Percentiles rank a stretch among this genome's conserved stretches.
These are phyloP conservation scores for Helenozyma baotianmanensis DNA, from an alignment of 805 yeast genomes.

Conservation along the genomic window DNA sequence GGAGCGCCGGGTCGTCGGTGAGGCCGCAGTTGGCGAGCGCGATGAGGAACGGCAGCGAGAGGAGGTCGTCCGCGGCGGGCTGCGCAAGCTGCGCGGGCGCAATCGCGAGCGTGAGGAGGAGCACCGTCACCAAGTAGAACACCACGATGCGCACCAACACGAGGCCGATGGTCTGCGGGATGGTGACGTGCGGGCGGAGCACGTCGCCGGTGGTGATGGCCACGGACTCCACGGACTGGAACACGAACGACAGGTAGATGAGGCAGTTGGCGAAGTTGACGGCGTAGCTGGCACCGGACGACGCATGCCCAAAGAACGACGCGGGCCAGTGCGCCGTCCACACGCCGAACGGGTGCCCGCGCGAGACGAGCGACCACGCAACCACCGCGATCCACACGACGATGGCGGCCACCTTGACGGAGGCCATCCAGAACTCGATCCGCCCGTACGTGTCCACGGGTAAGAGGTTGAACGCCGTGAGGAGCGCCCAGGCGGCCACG, in stretches of 20 bases:
- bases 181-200: slow-evolving; percentile 8
- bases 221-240: slow-evolving; percentile 16
- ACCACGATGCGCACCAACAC: slow-evolving; percentile 15
- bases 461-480: slow-evolving; percentile 17
- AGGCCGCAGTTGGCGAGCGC: slow-evolving; percentile 17
- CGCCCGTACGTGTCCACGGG: slow-evolving; percentile 20
- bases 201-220: slow-evolving; percentile 17
- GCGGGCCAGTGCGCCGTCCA: slow-evolving; percentile 12
- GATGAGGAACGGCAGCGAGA: slow-evolving; percentile 22
- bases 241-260: slow-evolving; percentile 15
- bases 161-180: slow-evolving; percentile 10
- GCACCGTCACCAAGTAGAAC: slow-evolving; percentile 13
- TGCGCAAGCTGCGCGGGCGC: slow-evolving; percentile 10
- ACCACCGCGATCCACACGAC: slow-evolving; percentile 15
- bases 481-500: slow-evolving; percentile 9
- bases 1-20: slow-evolving; percentile 6
- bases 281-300: not conserved
- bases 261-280: slow-evolving; percentile 9
- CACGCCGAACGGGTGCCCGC: slow-evolving; percentile 4
- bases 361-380: slow-evolving; percentile 1
- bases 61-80: slow-evolving; percentile 9
- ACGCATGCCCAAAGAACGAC: slow-evolving; percentile 4
- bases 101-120: slow-evolving; percentile 14
- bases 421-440: slow-evolving; percentile 17
- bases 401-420: slow-evolving; percentile 17